Evolutionary conservation across 2,329 filamentous ascomycete genomes (phyloP), one percentile per base, ranked within the genome.

Genomic region (Colletotrichum tropicale): DNA sequence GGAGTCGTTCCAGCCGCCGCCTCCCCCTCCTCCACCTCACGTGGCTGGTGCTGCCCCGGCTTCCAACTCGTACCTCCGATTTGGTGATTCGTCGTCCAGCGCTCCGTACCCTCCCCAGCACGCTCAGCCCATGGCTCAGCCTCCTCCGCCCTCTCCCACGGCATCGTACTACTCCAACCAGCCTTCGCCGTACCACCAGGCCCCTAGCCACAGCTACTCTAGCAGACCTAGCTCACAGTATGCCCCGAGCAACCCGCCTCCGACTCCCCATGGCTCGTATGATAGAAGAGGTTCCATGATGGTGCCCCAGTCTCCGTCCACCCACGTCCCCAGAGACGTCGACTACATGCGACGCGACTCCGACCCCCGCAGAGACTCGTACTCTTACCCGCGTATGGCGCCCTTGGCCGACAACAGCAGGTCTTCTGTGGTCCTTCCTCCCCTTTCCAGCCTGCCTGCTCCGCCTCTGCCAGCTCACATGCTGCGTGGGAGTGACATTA

Each of bases 161-260:
- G 80, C 83, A 3, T 73, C 73, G 4, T 86, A 85, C 36, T 78
- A 83, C 24, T 78, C 84, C 1, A 70, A 83, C 56, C 81, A 84
- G n/a, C 83, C 86, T 13, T 84, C 85, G n/a, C 84, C 86, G 3
- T 87, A 88, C 78, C 80, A 75, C 36, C 84, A 81, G 83, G 86
- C 55, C 82, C 86, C 69, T 89, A 89, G 38, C 6, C 83, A 85
- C 71, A 77, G 76, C 48, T 85, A 83, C 61, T 77, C 79, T 24
- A 79, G 77, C 36, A 81, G 82, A 30, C 79, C 74, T 64, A 61
- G 81, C 60, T 81, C 84, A n/a, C 80, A 81, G 16, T 83, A 81
- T 38, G 76, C 81, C 18, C 82, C 85, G 15, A 71, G 67, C 70
- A 70, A 76, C 15, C 83, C 84, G 6, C 78, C 80, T 6, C 78